A percentile compares a stretch with the other conserved stretches of the same genome.
Evolutionary conservation across 129 eudicot genomes (phyloP).

Genomic region (Centaurea solstitialis): DNA sequence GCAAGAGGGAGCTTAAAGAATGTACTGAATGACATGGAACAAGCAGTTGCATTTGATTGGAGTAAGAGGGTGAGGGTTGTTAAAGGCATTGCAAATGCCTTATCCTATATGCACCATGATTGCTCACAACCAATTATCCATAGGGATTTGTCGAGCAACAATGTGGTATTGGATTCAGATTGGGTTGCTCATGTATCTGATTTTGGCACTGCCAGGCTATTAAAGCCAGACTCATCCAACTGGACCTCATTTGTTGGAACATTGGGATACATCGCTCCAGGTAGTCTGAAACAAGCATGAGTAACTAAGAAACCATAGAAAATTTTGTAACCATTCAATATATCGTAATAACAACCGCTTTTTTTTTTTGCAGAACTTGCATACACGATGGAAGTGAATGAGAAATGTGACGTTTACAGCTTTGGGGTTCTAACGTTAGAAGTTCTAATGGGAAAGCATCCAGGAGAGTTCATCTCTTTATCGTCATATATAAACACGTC

Average conservation of each 20-base stretch:
- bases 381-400: neutral
- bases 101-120: too few species aligned
- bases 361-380: neutral
- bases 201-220: conserved; percentile 6
- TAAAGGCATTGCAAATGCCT: too few species aligned
- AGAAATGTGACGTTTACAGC: conserved; percentile 13
- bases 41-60: too few species aligned
- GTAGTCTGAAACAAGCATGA: neutral
- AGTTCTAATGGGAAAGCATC: conserved; percentile 22
- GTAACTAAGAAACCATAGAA: neutral
- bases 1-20: too few species aligned
- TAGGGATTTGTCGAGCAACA: conserved; percentile 26
- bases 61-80: too few species aligned
- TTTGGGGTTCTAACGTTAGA: conserved; percentile 17
- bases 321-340: too few species aligned
- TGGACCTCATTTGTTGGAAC: conserved; percentile 9
- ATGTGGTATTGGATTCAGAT: conserved; percentile 33
- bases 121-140: too few species aligned
- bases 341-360: neutral
- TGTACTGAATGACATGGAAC: too few species aligned
- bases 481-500: neutral
- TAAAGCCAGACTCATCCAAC: too few species aligned
- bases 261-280: conserved; percentile 18
- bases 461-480: neutral
- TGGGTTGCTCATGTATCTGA: conserved; percentile 20